Evolutionary conservation across 495 filamentous ascomycete species (phyloP).

Genomic region (Daldinia loculata): DNA sequence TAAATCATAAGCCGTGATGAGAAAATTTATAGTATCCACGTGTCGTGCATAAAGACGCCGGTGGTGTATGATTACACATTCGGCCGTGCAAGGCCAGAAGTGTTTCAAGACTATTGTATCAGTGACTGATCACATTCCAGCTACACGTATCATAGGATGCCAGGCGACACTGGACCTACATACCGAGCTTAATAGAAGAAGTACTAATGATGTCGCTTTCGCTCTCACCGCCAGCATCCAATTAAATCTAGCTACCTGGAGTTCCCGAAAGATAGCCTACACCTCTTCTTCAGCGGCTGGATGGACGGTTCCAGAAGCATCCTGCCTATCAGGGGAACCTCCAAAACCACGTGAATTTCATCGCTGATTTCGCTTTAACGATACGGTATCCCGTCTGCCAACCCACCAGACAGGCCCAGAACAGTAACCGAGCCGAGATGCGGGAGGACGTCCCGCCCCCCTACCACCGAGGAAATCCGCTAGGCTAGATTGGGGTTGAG

Average conservation of each 20-base stretch:
- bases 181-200: slow-evolving; percentile 18
- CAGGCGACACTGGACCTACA: slow-evolving; percentile 8
- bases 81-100: slow-evolving; percentile 22
- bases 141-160: slow-evolving; percentile 19
- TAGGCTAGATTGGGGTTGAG: slow-evolving; percentile 28
- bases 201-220: slow-evolving; percentile 14
- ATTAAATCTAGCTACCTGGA: slow-evolving; percentile 7
- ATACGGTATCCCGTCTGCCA: neutral
- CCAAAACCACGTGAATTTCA: slow-evolving; percentile 11
- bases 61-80: slow-evolving; percentile 14
- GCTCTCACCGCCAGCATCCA: slow-evolving; percentile 4
- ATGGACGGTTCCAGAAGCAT: neutral
- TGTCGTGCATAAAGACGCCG: slow-evolving; percentile 29
- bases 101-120: slow-evolving; percentile 24
- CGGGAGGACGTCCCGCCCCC: neutral
- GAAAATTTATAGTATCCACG: slow-evolving; percentile 25
- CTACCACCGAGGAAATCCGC: neutral
- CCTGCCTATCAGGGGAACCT: slow-evolving; percentile 21
- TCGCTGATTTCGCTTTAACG: slow-evolving; percentile 1
- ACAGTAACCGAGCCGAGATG: neutral
- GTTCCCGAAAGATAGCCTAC: neutral
- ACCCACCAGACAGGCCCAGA: neutral
- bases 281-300: neutral
- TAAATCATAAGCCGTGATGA: slow-evolving; percentile 3
- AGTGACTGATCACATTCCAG: slow-evolving; percentile 40